phyloP scores from a whole-genome alignment of 805 yeast species.

The Cyberlindnera euphorbiae region DNA sequence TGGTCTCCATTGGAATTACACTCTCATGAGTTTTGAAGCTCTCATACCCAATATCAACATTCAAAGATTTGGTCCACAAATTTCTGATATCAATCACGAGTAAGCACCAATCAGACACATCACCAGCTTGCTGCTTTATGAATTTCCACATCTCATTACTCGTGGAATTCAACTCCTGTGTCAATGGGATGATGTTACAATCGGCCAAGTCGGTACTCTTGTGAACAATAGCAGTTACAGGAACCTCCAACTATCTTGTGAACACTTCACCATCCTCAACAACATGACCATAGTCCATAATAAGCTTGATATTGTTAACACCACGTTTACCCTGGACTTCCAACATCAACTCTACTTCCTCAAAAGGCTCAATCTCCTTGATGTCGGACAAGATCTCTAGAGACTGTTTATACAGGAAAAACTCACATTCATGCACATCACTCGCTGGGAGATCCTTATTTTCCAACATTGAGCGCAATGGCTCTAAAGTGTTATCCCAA shows the following conservation, averaged over 20 bases:
- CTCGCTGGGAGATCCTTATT: constrained; percentile 45
- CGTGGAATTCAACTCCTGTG: constrained; percentile 25
- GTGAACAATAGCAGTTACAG: constrained; percentile 64
- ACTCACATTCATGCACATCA: constrained; percentile 74
- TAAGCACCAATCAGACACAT: constrained; percentile 48
- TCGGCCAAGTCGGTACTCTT: constrained; percentile 72
- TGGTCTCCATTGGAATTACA: constrained; percentile 41
- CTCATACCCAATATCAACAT: constrained; percentile 31
- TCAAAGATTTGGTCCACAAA: constrained; percentile 62
- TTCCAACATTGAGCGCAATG: constrained; percentile 50
- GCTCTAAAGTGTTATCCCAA: constrained; percentile 69
- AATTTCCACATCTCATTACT: constrained; percentile 26
- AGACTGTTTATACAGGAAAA: constrained; percentile 56
- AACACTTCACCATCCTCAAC: constrained; percentile 30
- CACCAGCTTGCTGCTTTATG: constrained; percentile 13
- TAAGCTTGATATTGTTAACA: constrained; percentile 57
- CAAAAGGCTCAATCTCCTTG: constrained; percentile 28
- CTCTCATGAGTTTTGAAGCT: constrained; percentile 22
- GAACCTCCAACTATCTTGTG: constrained; percentile 58
- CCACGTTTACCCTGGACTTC: constrained; percentile 71
- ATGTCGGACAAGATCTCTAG: constrained; percentile 36
- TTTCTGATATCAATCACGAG: constrained; percentile 75
- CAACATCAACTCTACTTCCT: constrained; percentile 44
- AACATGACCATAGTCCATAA: constrained; percentile 58
- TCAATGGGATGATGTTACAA: constrained; percentile 66